These are phyloP conservation scores for Calonectria honghensis DNA, from an alignment of 2,329 filamentous ascomycete genomes.

Conservation along the genomic window DNA sequence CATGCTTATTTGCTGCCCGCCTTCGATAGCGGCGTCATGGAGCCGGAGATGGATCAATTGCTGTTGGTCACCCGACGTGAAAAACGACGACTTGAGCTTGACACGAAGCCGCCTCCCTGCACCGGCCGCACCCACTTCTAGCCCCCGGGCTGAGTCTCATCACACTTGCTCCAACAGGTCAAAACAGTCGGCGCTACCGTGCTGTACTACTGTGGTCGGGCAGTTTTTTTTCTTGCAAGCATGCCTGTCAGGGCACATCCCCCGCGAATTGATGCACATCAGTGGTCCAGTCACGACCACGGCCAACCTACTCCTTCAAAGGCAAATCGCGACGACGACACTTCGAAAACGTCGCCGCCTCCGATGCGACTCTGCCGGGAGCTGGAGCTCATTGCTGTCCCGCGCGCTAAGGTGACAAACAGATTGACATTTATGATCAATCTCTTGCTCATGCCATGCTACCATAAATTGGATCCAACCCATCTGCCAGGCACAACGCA, in stretches of 20 bases:
- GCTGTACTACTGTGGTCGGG: slow-evolving; percentile 18
- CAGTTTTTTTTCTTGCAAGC: slow-evolving; percentile 19
- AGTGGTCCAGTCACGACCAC: slow-evolving; percentile 19
- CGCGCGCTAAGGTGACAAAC: slow-evolving; percentile 17
- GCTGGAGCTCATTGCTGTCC: not conserved
- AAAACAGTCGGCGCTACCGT: slow-evolving; percentile 25
- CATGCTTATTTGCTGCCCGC: slow-evolving; percentile 52
- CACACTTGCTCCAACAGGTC: slow-evolving; percentile 19
- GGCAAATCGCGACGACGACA: not conserved
- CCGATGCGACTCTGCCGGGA: not conserved
- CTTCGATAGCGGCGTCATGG: slow-evolving; percentile 53
- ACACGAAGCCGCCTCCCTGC: slow-evolving; percentile 33
- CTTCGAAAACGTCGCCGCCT: not conserved
- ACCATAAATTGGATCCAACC: slow-evolving; percentile 18
- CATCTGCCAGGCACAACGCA: slow-evolving; percentile 34
- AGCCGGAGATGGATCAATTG: slow-evolving; percentile 49
- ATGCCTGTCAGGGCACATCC: slow-evolving; percentile 33
- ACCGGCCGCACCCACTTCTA: slow-evolving; percentile 24
- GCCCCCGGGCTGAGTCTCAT: slow-evolving; percentile 22
- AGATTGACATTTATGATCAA: slow-evolving; percentile 24
- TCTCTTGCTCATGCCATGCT: slow-evolving; percentile 24
- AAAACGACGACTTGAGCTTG: slow-evolving; percentile 30
- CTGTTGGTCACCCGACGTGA: slow-evolving; percentile 52
- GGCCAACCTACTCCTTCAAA: not conserved
- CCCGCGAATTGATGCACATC: slow-evolving; percentile 40